Base-by-base conservation (phyloP, 164 flowering plant species). In the Aristolochia californica region DNA sequence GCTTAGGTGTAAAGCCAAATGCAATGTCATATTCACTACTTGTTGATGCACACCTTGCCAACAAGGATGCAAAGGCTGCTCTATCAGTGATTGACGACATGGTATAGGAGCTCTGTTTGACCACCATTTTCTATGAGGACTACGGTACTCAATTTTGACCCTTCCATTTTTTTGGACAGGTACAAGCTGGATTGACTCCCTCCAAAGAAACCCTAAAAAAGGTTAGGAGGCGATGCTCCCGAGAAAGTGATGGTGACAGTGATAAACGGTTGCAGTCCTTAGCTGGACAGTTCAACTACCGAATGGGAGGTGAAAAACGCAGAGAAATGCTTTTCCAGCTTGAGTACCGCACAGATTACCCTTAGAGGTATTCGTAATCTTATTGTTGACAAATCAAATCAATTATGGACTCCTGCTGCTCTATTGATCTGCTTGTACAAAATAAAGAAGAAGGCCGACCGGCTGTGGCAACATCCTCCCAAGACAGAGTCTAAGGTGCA, bases 31-130 rank as follows among this genome's bases (percentile, higher is more conserved):
- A 80, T 69, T 74, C 84, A 16, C 66, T 87, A 77, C 96, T 94
- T 56, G 79, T 83, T 57, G 90, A 87, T 75, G 90, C 96, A 59
- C 97, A 94, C 75, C 82, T 94, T 58, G 68, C 80, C 67, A 79
- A 80, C 75, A 75, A 80, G 55, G 96, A 90, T 68, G 80, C 65
- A 15, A 90, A 81, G 71, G 70, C 95, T 63, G 97, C 97, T 58
- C 66, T 87, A 27, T 60, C 91, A 11, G 75, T 75, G 47, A 66
- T 93, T 57, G 80, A 87, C 48, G 79, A 80, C 22, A 85, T 89
- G 99, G 99, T 93, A 80, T 68, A 18, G 9, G 28, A 14, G 12
- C 22, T 30, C 28, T 12, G 13, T n/a, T 13, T 27, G 11, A 34
- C 40, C 40, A 34, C 40, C 7, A 7, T 34, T n/a, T 34, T 34